These are phyloP conservation scores for Xylaria cubensis DNA, from an alignment of 495 filamentous ascomycete genomes.

Conservation along the genomic window DNA sequence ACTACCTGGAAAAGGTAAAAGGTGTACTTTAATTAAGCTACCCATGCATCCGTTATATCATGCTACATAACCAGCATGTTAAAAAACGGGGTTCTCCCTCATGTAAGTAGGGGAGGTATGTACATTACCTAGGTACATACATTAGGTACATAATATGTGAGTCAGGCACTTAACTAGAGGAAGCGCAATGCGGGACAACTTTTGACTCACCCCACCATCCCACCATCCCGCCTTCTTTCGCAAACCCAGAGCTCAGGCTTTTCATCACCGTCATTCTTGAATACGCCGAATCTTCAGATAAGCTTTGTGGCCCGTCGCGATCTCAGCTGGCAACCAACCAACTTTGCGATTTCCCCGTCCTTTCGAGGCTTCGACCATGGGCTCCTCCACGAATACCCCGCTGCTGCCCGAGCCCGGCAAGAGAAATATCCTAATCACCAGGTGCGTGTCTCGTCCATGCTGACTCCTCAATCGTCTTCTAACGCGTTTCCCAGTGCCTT, in stretches of 20 bases:
- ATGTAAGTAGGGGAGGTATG: too few species aligned
- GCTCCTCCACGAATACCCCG: constrained; percentile 4
- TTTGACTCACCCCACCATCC: constrained; percentile 15
- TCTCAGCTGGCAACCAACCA: neutral
- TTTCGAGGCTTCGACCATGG: constrained; percentile 13
- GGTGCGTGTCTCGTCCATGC: neutral
- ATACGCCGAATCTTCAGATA: neutral
- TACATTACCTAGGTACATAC: too few species aligned
- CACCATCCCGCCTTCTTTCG: neutral
- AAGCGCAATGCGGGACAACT: constrained; percentile 3
- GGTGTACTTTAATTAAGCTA: too few species aligned
- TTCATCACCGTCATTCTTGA: neutral
- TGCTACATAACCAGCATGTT: too few species aligned
- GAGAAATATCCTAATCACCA: constrained; percentile 26
- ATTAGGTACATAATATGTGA: neutral
- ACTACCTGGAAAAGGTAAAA: too few species aligned
- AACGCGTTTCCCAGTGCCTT: constrained; percentile 10
- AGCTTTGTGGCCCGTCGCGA: neutral
- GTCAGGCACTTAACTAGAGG: neutral
- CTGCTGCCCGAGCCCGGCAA: constrained; percentile 27
- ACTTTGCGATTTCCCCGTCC: neutral
- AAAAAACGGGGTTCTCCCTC: too few species aligned
- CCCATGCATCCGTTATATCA: too few species aligned
- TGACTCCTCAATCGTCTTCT: constrained; percentile 1
- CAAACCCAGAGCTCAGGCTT: neutral